Conservation (phyloP, 345 rosid genomes). For the Sapria himalayana region DNA sequence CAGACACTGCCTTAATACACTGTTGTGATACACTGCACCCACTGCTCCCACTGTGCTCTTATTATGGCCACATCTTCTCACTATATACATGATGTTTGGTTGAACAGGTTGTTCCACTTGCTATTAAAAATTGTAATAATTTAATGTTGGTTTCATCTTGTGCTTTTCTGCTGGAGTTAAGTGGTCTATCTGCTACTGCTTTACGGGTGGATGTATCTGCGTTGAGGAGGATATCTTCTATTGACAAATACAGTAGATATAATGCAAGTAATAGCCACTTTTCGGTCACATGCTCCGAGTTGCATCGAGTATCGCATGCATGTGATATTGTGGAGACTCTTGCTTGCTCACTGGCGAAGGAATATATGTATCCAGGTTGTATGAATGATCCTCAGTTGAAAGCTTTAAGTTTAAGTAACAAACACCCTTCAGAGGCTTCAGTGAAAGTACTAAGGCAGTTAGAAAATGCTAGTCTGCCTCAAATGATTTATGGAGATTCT, state of each 20-base stretch:
- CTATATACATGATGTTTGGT: no score
- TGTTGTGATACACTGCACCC: no score
- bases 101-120: slow-evolving; percentile 77
- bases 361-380: slow-evolving; percentile 36
- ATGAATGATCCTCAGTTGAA: no score
- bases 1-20: no score
- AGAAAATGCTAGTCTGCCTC: slow-evolving; percentile 89
- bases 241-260: slow-evolving; percentile 32
- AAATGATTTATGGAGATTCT: slow-evolving; percentile 37
- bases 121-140: slow-evolving; percentile 69
- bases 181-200: slow-evolving; percentile 74
- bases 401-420: slow-evolving; percentile 15
- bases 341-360: slow-evolving; percentile 79
- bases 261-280: slow-evolving; percentile 24
- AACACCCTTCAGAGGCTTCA: slow-evolving; percentile 35
- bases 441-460: slow-evolving; percentile 69
- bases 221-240: slow-evolving; percentile 64
- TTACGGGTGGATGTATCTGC: slow-evolving; percentile 65
- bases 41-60: no score
- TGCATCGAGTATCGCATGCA: slow-evolving; percentile 31
- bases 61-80: no score
- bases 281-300: slow-evolving; percentile 37
- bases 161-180: slow-evolving; percentile 73
- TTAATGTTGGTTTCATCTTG: slow-evolving; percentile 71
- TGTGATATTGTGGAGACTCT: slow-evolving; percentile 53